Base-by-base conservation (phyloP, 2,329 filamentous ascomycete species). In the Mycosphaerelloides madeirae region DNA sequence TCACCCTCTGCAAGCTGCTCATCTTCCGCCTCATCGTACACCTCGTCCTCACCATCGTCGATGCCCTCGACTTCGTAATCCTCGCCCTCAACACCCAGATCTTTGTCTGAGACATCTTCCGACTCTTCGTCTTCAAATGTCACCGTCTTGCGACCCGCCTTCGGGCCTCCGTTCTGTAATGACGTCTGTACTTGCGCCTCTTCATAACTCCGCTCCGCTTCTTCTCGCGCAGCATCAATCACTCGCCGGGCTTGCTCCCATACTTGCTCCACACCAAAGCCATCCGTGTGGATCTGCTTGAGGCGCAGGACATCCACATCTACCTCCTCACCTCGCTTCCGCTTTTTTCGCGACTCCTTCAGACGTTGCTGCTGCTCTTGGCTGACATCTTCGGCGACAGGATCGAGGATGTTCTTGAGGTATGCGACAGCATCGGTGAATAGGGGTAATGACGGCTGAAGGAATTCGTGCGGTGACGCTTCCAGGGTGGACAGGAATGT, bases 211-310 rank as follows among this genome's bases (percentile, higher is more conserved):
- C 61, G 67, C 56, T 78, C 73, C 3, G 78, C 71, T 58, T 83
- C 75, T 14, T 70, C 65, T 33, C 71, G 70, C 6, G 82, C 68
- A 36, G 81, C 79, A 50, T 85, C 77, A 45, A 97, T 82, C 15
- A 97, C 87, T 57, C 86, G 81, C 60, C 83, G 84, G 7, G 88
- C 85, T 70, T 98, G 93, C 66, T 96, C 87, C 86, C 91, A 98
- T 33, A 98, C 83, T 67, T 97, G 91, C 15, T 83, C 80, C 9
- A 86, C 83, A 57, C 85, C 86, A 57, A 97, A 95, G 0, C 91
- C 93, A 45, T 95, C 81, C 6, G 88, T 74, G 63, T 96, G 86
- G 13, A 98, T 73, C 66, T 86, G 89, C 58, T 85, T 83, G 58
- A 95, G 72, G 58, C 88, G 88, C 52, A 96, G 62, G 1, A 85